Conservation (phyloP, 441 rosid genomes). For the Rhodomyrtus psidioides region DNA sequence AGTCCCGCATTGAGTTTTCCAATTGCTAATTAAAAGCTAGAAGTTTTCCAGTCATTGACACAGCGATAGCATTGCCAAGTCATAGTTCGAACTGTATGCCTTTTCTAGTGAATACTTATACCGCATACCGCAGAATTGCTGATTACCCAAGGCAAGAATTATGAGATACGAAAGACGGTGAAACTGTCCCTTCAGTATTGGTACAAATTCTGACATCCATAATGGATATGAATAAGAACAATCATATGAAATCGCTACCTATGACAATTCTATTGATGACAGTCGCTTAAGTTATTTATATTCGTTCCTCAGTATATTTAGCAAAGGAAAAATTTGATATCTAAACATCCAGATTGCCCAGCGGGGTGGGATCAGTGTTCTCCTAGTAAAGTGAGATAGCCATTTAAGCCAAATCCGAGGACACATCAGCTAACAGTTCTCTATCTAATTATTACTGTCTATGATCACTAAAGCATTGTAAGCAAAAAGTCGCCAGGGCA, state of each 20-base stretch:
- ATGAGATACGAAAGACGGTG: background rate
- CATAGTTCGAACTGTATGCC: background rate
- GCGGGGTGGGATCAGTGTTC: background rate
- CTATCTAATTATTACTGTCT: background rate
- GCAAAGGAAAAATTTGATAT: background rate
- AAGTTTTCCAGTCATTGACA: background rate
- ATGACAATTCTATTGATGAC: background rate
- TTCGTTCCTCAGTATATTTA: background rate
- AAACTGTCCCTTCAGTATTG: background rate
- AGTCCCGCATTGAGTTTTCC: background rate
- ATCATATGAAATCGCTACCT: background rate
- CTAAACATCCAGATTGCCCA: background rate
- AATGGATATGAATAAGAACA: background rate
- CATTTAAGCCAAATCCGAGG: background rate
- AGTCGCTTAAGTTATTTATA: background rate
- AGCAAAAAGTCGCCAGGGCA: slow-evolving; percentile 4
- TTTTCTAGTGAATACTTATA: background rate
- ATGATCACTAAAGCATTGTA: background rate
- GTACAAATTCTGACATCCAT: background rate
- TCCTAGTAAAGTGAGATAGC: background rate
- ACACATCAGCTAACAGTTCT: background rate
- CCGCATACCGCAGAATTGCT: background rate
- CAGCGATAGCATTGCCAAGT: background rate
- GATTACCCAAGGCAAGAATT: background rate
- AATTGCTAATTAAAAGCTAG: background rate